A percentile compares a stretch with the other conserved stretches of the same genome.
phyloP scores from a whole-genome alignment of 78 protist species.

The Protostelium mycophagum region DNA sequence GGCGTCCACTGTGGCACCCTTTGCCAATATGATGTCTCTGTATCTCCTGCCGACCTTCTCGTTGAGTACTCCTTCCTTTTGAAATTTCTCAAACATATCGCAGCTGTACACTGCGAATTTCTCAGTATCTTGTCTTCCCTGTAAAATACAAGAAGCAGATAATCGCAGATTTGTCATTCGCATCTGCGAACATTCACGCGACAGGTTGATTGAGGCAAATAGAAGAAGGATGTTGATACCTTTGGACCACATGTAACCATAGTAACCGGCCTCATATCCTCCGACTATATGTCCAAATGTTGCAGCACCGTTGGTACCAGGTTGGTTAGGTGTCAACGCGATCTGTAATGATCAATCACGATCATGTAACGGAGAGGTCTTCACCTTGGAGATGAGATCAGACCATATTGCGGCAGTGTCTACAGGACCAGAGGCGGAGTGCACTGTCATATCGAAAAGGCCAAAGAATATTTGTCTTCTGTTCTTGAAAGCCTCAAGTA shows the following conservation, averaged over 20 bases:
- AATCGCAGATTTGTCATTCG: neutral
- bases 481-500: neutral
- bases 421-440: neutral
- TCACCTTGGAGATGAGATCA: neutral
- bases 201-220: too few species aligned
- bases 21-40: constrained; percentile 22
- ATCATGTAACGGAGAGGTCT: neutral
- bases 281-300: constrained; percentile 43
- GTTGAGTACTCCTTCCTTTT: constrained; percentile 43
- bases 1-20: constrained; percentile 67
- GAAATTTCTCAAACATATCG: constrained; percentile 37
- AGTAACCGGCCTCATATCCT: constrained; percentile 81
- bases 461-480: constrained; percentile 29
- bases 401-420: neutral
- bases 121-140: neutral
- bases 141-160: neutral
- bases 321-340: constrained; percentile 9
- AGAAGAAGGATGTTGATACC: too few species aligned
- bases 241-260: constrained; percentile 72
- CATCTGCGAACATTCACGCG: too few species aligned
- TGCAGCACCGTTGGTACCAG: constrained; percentile 55
- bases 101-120: constrained; percentile 23
- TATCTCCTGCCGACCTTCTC: constrained; percentile 27
- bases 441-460: constrained; percentile 28
- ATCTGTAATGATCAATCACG: neutral